Evolutionary conservation across 768 basidiomycete genomes (phyloP), one percentile per base, ranked within the genome.

Genomic region (Auricularia heimuer): DNA sequence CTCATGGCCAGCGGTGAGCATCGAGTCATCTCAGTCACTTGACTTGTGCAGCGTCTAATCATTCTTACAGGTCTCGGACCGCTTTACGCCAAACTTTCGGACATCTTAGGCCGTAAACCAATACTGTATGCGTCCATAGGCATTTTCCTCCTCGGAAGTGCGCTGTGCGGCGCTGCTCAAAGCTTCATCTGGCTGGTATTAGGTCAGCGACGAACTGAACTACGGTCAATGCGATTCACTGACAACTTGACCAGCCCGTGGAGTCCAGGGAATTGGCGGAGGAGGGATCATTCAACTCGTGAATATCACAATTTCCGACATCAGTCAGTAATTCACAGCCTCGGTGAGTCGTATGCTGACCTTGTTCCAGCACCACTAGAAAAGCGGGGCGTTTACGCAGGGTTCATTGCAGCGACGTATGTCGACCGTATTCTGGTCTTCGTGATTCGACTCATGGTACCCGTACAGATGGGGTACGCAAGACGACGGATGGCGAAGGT

Each of bases 211-310:
- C 29, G 29, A 6, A 3, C 54, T n/a, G 3, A 18, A 3, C 18
- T 54, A 14, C 14, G 56, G 24, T 10, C 11, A 21, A 60, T 35
- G 21, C 34, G 12, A n/a, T 36, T 58, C 12, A 16, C 36, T 56
- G 11, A 62, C 21, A 8, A 65, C 21, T 7, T 34, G n/a, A 24
- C 42, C 70, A 6, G 66, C 65, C n/a, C 70, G 74, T 4, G 74
- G 71, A 4, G 65, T 75, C 3, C 74, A 74, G 63, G 74, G 74
- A 18, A 70, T 75, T 6, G 74, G 73, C 3, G 73, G 71, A 18
- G 71, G 69, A 4, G 71, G 70, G 14, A 24, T 65, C 29, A 44
- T 65, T n/a, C 65, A 71, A 61, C 63, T 71, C 24, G 63, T 67
- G 33, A 67, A 70, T 60, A 71, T 71, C 61, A 70, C 65, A 14